These are phyloP conservation scores for Cadophora sp. DNA, from an alignment of 2,329 filamentous ascomycete genomes.

Conservation along the genomic window DNA sequence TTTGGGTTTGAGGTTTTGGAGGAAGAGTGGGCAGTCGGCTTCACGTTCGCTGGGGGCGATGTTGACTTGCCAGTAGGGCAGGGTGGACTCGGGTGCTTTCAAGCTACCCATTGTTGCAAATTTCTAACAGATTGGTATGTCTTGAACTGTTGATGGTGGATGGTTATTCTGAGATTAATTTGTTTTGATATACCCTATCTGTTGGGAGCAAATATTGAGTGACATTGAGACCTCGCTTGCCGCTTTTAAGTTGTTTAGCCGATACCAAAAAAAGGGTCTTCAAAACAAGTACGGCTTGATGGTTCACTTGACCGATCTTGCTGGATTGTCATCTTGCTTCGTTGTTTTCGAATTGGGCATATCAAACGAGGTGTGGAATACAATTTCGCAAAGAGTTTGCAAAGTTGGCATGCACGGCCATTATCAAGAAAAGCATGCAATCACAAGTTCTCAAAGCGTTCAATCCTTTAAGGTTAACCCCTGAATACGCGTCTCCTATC, in stretches of 20 bases:
- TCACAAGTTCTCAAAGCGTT: conserved; percentile 3
- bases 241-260: conserved; percentile 5
- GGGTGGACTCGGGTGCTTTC: conserved; percentile 20
- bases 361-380: background rate
- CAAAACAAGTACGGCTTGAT: background rate
- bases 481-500: background rate
- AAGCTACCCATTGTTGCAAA: conserved; percentile 36
- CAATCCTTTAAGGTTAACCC: background rate
- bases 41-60: conserved; percentile 68
- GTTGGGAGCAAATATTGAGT: background rate
- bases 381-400: conserved; percentile 1
- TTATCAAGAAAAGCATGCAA: conserved; percentile 5
- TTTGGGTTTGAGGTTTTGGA: conserved; percentile 68
- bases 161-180: background rate
- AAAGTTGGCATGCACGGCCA: background rate
- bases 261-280: background rate
- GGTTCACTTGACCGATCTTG: background rate
- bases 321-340: background rate
- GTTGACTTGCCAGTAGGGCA: conserved; percentile 85
- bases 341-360: background rate
- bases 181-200: background rate
- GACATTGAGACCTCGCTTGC: background rate
- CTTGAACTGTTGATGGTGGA: background rate
- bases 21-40: conserved; percentile 72
- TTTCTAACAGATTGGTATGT: background rate